These are phyloP conservation scores for Prunus padus DNA, from an alignment of 306 rosid genomes.

Conservation along the genomic window DNA sequence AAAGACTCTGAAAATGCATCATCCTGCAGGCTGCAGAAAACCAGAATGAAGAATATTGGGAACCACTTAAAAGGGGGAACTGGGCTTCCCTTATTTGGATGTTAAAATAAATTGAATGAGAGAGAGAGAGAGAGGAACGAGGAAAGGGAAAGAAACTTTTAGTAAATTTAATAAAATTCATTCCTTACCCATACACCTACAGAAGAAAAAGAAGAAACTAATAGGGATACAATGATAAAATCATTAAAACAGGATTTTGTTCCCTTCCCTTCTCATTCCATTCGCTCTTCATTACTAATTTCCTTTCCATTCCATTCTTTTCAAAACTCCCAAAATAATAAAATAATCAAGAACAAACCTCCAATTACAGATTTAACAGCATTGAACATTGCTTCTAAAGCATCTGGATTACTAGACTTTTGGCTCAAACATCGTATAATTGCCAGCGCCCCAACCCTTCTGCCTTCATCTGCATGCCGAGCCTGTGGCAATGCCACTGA, in stretches of 20 bases:
- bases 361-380: conserved; percentile 77
- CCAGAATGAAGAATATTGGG: conserved; percentile 12
- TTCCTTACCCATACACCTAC: background rate
- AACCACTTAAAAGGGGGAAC: background rate
- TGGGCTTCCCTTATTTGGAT: background rate
- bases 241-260: background rate
- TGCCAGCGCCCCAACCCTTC: conserved; percentile 74
- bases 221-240: conserved; percentile 6
- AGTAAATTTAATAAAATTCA: background rate
- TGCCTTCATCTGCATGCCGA: conserved; percentile 82
- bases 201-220: background rate
- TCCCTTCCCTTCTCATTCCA: background rate
- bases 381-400: conserved; percentile 69
- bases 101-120: background rate
- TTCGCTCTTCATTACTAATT: background rate
- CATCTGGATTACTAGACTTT: conserved; percentile 90
- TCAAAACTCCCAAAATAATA: conserved; percentile 14
- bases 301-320: background rate
- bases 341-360: conserved; percentile 41
- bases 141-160: background rate
- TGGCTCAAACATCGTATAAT: conserved; percentile 67
- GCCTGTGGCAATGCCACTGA: conserved; percentile 77
- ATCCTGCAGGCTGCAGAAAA: conserved; percentile 7
- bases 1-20: conserved; percentile 13
- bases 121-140: background rate